Base-by-base conservation (phyloP, 345 rosid genomes). In the Populus pruinosa region DNA sequence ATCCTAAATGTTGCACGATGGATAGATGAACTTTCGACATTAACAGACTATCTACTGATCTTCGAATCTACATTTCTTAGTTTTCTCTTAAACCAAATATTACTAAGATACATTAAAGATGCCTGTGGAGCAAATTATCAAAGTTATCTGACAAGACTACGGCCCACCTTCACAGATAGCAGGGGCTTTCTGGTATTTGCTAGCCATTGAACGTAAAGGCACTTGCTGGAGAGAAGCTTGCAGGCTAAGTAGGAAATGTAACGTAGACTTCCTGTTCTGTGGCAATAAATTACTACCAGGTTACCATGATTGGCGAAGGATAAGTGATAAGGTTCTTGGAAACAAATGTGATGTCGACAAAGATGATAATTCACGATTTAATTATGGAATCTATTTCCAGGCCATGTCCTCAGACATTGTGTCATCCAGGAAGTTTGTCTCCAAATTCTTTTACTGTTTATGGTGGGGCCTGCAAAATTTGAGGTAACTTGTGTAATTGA, bases 401-500 rank as follows among this genome's bases (percentile, higher is more conserved):
- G 98, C 96, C 53, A 82, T 94, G 76, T 29, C 85, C 23, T 89
- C 92, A 16, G 87, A 85, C 61, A 92, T 90, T 80, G 85, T 87
- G 68, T 55, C 86, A 1, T 88, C 95, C 14, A 78, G 85, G 38
- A 41, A 68, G 11, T 89, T 94, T 64, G 67, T 86, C 85, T 74
- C 91, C 23, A 92, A 90, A 79, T 92, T 92, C 82, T 88, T 85
- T 69, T 92, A 89, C 83, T 94, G 97, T 76, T 89, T 92, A 12
- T 92, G 98, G 98, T 94, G 97, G 97, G 98, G 98, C 38, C 85
- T 94, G 63, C 97, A 94, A 81, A 94, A 94, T 80, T 81, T 92
- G 84, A 94, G 98, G 98, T 93, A 78, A 56, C 21, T 18, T 67
- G 63, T 20, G 23, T 2, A 23, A 38, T 39, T 35, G 16, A 25